Percentiles rank a stretch among this genome's conserved stretches.
These are phyloP conservation scores for Monilinia aucupariae DNA, from an alignment of 2,329 filamentous ascomycete genomes.

Conservation along the genomic window DNA sequence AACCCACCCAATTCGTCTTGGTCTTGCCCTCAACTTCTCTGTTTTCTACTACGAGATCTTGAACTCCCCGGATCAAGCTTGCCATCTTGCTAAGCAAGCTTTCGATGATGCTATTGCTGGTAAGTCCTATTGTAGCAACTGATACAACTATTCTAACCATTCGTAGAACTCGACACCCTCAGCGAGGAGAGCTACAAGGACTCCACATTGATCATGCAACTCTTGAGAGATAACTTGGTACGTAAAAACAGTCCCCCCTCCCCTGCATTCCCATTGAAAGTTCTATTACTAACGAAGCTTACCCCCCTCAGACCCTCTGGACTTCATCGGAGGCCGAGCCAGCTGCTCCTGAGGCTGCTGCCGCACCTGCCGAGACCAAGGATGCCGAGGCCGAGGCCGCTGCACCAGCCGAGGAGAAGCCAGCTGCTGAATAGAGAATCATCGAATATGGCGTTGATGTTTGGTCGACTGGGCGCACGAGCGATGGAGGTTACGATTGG, in stretches of 20 bases:
- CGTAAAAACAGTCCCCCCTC: not conserved
- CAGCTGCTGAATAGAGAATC: constrained; percentile 34
- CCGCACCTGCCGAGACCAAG: constrained; percentile 44
- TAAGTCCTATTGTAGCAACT: constrained; percentile 38
- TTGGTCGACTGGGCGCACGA: constrained; percentile 32
- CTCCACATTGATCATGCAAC: constrained; percentile 98
- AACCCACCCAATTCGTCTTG: constrained; percentile 96
- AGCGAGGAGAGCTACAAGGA: constrained; percentile 98
- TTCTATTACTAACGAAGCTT: constrained; percentile 10
- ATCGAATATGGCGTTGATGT: constrained; percentile 33
- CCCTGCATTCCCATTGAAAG: not conserved
- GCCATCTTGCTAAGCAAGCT: constrained; percentile 97
- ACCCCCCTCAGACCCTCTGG: constrained; percentile 78
- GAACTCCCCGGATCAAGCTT: constrained; percentile 95
- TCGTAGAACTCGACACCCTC: constrained; percentile 77
- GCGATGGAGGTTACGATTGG: constrained; percentile 29
- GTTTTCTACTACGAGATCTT: constrained; percentile 99
- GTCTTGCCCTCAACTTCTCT: constrained; percentile 97
- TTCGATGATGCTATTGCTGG: constrained; percentile 96
- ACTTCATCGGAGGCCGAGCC: constrained; percentile 97
- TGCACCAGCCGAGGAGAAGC: constrained; percentile 38
- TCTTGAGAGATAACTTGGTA: constrained; percentile 87
- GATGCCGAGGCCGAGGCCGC: constrained; percentile 38
- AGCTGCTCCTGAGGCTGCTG: constrained; percentile 54
- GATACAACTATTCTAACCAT: constrained; percentile 15